Evolutionary conservation across 2,329 filamentous ascomycete species (phyloP).

Genomic region (Sclerotinia nivalis): DNA sequence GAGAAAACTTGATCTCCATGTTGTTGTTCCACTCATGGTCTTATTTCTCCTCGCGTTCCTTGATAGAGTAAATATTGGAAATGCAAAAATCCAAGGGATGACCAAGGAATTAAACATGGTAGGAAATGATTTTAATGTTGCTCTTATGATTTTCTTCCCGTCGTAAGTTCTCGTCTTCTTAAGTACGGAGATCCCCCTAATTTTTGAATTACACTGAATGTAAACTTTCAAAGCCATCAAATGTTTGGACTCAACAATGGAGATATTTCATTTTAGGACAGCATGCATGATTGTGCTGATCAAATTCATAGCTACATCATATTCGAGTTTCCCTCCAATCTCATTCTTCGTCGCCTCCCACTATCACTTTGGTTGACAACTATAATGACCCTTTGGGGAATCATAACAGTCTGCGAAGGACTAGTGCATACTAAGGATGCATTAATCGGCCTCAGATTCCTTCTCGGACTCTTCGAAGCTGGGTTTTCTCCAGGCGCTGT

Average conservation of each 20-base stretch:
- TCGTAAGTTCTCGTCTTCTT: slow-evolving; percentile 21
- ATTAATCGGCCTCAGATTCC: slow-evolving; percentile 67
- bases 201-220: too few relatives aligned
- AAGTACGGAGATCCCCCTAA: neutral
- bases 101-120: slow-evolving; percentile 60
- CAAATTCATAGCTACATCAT: slow-evolving; percentile 41
- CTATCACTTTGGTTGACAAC: slow-evolving; percentile 44
- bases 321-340: slow-evolving; percentile 40
- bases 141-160: slow-evolving; percentile 45
- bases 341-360: slow-evolving; percentile 40
- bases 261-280: neutral
- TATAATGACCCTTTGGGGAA: slow-evolving; percentile 50
- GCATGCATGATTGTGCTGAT: neutral
- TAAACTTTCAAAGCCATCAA: neutral
- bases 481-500: slow-evolving; percentile 63
- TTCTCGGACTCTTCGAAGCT: slow-evolving; percentile 53
- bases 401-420: slow-evolving; percentile 34
- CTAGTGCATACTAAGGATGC: slow-evolving; percentile 56
- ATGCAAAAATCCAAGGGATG: slow-evolving; percentile 66
- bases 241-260: neutral
- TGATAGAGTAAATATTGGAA: slow-evolving; percentile 77
- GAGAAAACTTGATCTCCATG: slow-evolving; percentile 32
- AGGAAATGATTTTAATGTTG: slow-evolving; percentile 52
- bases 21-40: slow-evolving; percentile 51
- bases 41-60: slow-evolving; percentile 73